A percentile compares a stretch with the other conserved stretches of the same genome.
phyloP scores from a whole-genome alignment of 208 protist species.

The Trypanosoma scelopori region DNA sequence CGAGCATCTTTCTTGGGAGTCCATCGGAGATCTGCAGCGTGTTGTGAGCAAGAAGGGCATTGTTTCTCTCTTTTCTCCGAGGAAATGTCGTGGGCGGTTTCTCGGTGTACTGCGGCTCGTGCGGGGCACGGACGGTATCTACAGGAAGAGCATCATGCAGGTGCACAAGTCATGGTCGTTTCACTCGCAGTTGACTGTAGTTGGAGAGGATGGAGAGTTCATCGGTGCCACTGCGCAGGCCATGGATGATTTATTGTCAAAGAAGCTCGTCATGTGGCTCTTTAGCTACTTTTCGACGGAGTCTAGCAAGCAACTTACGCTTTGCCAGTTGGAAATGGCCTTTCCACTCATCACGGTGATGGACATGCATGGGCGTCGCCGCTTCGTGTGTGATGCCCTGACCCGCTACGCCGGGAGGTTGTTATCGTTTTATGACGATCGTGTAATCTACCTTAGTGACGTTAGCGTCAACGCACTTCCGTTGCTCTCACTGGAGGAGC shows the following conservation, averaged over 20 bases:
- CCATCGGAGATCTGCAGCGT: neutral
- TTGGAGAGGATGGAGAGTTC: slow-evolving; percentile 2
- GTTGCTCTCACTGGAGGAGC: slow-evolving; percentile 20
- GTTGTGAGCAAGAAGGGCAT: slow-evolving; percentile 4
- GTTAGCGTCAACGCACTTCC: slow-evolving; percentile 13
- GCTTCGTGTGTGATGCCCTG: slow-evolving; percentile 13
- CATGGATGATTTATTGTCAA: slow-evolving; percentile 27
- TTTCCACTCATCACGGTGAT: slow-evolving; percentile 30
- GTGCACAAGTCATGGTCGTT: slow-evolving; percentile 19
- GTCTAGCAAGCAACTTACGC: slow-evolving; percentile 9
- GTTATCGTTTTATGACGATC: slow-evolving; percentile 27
- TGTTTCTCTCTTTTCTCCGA: slow-evolving; percentile 16
- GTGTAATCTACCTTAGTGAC: slow-evolving; percentile 2
- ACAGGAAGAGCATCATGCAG: neutral
- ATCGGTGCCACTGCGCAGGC: neutral
- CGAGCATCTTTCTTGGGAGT: slow-evolving; percentile 3
- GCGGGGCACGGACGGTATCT: slow-evolving; percentile 4
- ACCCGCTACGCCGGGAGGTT: slow-evolving; percentile 13
- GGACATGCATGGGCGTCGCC: slow-evolving; percentile 16
- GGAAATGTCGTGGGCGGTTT: neutral
- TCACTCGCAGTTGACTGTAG: slow-evolving; percentile 10
- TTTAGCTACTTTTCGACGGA: slow-evolving; percentile 20
- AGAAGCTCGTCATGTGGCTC: slow-evolving; percentile 34
- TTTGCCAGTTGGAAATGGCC: slow-evolving; percentile 28
- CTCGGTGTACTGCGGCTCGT: slow-evolving; percentile 11